Percentiles rank a stretch among this genome's conserved stretches.
Evolutionary conservation across 176 grass and related monocot species (phyloP).

Genomic region (Cenchrus americanus): DNA sequence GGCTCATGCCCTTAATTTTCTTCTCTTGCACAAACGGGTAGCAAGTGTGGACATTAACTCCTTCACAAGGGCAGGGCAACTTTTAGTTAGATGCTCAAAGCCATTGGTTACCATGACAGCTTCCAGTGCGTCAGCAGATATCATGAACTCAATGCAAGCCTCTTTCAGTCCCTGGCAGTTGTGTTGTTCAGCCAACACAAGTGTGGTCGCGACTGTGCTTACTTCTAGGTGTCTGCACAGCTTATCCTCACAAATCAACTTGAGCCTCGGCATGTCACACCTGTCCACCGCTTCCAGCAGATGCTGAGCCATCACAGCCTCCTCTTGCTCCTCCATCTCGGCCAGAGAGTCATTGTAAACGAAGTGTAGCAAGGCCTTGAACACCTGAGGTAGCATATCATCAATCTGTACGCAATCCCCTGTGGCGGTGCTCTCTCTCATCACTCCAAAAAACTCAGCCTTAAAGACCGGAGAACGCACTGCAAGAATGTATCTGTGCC

Average conservation of each 20-base stretch:
- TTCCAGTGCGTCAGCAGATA: neutral
- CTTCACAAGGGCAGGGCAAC: neutral
- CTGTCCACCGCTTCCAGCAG: constrained; percentile 20
- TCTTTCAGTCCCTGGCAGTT: constrained; percentile 4
- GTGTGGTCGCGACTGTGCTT: neutral
- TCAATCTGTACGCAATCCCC: neutral
- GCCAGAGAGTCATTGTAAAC: constrained; percentile 40
- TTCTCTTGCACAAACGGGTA: neutral
- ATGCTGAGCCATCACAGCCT: constrained; percentile 31
- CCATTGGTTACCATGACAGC: neutral
- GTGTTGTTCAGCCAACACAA: neutral
- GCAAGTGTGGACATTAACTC: neutral
- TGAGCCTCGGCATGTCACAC: neutral
- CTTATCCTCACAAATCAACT: no score
- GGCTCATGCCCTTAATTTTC: neutral
- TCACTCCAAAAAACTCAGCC: constrained; percentile 8
- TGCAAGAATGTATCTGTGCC: constrained; percentile 36
- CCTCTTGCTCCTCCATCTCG: neutral
- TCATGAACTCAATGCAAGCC: neutral
- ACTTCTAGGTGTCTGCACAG: neutral
- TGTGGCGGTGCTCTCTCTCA: neutral
- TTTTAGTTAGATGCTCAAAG: constrained; percentile 7
- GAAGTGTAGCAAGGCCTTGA: constrained; percentile 34
- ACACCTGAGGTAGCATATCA: constrained; percentile 18
- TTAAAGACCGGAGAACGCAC: constrained; percentile 32